These are phyloP conservation scores for Erodium texanum DNA, from an alignment of 441 rosid species.

Conservation along the genomic window DNA sequence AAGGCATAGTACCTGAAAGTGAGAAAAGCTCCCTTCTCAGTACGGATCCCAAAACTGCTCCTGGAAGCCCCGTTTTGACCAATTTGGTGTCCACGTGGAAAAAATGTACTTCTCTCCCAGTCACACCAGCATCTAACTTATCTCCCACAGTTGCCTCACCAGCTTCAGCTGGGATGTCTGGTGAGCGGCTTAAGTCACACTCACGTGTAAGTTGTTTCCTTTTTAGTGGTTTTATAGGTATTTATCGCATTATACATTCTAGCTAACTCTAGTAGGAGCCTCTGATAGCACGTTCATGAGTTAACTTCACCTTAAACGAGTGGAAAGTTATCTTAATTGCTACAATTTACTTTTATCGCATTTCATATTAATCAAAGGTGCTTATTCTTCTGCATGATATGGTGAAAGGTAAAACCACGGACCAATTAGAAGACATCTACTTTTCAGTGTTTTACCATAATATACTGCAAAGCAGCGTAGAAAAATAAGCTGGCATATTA, in stretches of 20 bases:
- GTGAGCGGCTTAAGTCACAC: constrained; percentile 37
- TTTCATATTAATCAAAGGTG: no score
- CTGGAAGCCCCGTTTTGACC: constrained; percentile 43
- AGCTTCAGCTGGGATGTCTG: constrained; percentile 49
- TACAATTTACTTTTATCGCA: background rate
- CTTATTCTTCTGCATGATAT: background rate
- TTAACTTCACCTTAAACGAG: background rate
- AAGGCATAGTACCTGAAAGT: constrained; percentile 33
- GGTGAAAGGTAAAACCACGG: background rate
- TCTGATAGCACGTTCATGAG: background rate
- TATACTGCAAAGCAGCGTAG: background rate
- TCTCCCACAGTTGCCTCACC: constrained; percentile 60
- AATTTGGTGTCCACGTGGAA: constrained; percentile 42
- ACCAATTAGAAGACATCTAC: background rate
- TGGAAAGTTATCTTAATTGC: background rate
- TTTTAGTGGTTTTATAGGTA: background rate
- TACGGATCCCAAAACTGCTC: constrained; percentile 32
- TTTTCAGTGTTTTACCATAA: background rate
- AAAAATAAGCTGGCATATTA: background rate
- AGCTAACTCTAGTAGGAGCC: background rate
- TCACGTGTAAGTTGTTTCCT: constrained; percentile 30
- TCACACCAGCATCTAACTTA: constrained; percentile 46
- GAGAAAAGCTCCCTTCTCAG: constrained; percentile 65
- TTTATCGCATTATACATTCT: background rate
- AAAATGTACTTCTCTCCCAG: constrained; percentile 77